Percentiles rank a stretch among this genome's conserved stretches.
Evolutionary conservation across 164 flowering plant species (phyloP).

Genomic region (Macadamia integrifolia): DNA sequence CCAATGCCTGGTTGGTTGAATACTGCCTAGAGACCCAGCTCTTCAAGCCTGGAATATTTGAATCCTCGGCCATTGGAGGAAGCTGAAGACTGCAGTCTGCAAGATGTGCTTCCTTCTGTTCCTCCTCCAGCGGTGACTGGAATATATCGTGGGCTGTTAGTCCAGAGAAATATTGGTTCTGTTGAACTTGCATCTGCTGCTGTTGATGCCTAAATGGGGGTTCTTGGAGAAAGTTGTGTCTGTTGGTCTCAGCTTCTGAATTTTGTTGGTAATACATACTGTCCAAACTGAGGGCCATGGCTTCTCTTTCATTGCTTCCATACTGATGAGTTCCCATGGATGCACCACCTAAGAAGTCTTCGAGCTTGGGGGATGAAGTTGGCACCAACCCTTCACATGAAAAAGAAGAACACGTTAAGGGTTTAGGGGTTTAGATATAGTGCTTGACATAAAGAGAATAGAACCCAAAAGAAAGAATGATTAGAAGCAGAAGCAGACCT

Average conservation of each 20-base stretch:
- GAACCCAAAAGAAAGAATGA: not conserved
- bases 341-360: conserved; percentile 75
- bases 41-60: conserved; percentile 25
- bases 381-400: conserved; percentile 47
- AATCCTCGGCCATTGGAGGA: conserved; percentile 30
- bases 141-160: conserved; percentile 32
- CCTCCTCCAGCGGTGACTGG: conserved; percentile 26
- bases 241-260: conserved; percentile 25
- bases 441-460: not conserved
- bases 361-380: conserved; percentile 65
- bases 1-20: conserved; percentile 22
- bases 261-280: conserved; percentile 57
- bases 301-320: conserved; percentile 36
- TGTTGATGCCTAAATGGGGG: conserved; percentile 23
- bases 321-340: conserved; percentile 45
- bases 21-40: conserved; percentile 42
- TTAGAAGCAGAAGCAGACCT: conserved; percentile 30
- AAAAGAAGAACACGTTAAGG: not conserved
- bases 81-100: conserved; percentile 26
- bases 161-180: conserved; percentile 32
- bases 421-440: not conserved
- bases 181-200: conserved; percentile 28
- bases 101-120: conserved; percentile 26
- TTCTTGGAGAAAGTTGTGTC: conserved; percentile 33
- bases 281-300: conserved; percentile 71